A percentile compares a stretch with the other conserved stretches of the same genome.
Conservation (phyloP, 83 land plant genomes). For the Picea mariana region DNA sequence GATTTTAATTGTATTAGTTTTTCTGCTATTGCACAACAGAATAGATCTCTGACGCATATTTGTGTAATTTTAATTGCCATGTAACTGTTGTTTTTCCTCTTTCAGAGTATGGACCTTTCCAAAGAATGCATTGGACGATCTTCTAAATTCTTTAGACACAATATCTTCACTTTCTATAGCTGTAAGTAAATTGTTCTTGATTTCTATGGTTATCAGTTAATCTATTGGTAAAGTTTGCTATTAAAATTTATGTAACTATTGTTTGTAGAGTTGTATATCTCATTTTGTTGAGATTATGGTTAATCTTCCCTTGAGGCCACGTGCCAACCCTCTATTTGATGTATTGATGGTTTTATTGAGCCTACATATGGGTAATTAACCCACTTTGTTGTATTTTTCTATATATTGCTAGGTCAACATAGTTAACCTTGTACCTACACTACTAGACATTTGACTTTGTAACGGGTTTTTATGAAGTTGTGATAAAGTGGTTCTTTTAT, state of each 20-base stretch:
- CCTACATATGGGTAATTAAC: too few relatives aligned
- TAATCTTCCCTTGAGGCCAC: too few relatives aligned
- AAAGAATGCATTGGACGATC: not conserved
- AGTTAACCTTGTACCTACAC: too few relatives aligned
- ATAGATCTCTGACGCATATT: not conserved
- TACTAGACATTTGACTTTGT: too few relatives aligned
- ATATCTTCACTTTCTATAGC: constrained; percentile 3
- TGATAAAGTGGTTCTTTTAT: too few relatives aligned
- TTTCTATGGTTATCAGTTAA: not conserved
- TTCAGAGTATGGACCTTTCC: constrained; percentile 17
- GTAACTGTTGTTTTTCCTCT: not conserved
- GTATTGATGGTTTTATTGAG: too few relatives aligned
- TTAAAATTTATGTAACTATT: not conserved
- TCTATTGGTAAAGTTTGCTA: too few relatives aligned
- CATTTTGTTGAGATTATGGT: too few relatives aligned
- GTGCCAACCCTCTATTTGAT: too few relatives aligned
- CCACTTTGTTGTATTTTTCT: too few relatives aligned
- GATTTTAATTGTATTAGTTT: not conserved
- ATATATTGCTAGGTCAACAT: too few relatives aligned
- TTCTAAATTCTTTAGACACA: not conserved
- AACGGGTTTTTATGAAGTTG: too few relatives aligned
- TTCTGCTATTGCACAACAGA: not conserved
- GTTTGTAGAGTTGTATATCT: not conserved
- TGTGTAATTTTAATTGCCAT: not conserved
- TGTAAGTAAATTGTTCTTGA: not conserved